These are phyloP conservation scores for Phytopythium delawarense DNA, from an alignment of 352 stramenopile genomes.

Conservation along the genomic window DNA sequence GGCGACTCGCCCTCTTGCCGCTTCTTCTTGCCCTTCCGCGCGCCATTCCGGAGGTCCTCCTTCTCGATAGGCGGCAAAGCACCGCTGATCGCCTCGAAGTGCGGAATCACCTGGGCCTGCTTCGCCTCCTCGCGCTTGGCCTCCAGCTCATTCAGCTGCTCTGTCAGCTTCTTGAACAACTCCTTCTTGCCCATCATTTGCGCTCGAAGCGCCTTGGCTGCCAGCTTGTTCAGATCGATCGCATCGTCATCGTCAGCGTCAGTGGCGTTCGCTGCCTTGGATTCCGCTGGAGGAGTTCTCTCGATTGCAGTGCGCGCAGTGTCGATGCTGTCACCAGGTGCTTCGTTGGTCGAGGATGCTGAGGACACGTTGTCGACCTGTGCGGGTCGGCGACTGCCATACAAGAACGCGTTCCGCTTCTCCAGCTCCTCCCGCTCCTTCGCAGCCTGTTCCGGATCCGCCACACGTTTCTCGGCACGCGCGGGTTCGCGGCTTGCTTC, in stretches of 20 bases:
- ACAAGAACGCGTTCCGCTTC: slow-evolving; percentile 58
- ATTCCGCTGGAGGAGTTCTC: not conserved
- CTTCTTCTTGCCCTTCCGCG: slow-evolving; percentile 66
- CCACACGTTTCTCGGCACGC: slow-evolving; percentile 1
- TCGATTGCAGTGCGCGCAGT: not conserved
- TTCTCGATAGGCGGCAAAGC: slow-evolving; percentile 65
- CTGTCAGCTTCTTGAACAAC: slow-evolving; percentile 67
- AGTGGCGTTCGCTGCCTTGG: not conserved
- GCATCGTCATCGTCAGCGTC: slow-evolving; percentile 23
- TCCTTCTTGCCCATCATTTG: slow-evolving; percentile 82
- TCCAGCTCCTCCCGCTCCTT: slow-evolving; percentile 39
- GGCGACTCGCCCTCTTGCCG: slow-evolving; percentile 15
- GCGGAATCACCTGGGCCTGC: slow-evolving; percentile 33
- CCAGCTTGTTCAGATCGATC: slow-evolving; percentile 75
- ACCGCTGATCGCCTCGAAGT: slow-evolving; percentile 53
- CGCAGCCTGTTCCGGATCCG: slow-evolving; percentile 24
- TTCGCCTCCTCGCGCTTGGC: slow-evolving; percentile 45
- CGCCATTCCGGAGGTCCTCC: slow-evolving; percentile 57
- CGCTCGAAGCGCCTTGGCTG: slow-evolving; percentile 65
- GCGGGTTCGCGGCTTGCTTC: not conserved
- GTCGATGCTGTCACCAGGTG: not conserved
- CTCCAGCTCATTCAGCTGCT: slow-evolving; percentile 81
- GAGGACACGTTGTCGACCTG: not conserved
- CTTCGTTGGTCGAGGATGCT: not conserved
- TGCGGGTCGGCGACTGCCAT: slow-evolving; percentile 23